A percentile compares a stretch with the other conserved stretches of the same genome.
phyloP scores from a whole-genome alignment of 1,284 basidiomycete species.

The Caloboletus firmus region DNA sequence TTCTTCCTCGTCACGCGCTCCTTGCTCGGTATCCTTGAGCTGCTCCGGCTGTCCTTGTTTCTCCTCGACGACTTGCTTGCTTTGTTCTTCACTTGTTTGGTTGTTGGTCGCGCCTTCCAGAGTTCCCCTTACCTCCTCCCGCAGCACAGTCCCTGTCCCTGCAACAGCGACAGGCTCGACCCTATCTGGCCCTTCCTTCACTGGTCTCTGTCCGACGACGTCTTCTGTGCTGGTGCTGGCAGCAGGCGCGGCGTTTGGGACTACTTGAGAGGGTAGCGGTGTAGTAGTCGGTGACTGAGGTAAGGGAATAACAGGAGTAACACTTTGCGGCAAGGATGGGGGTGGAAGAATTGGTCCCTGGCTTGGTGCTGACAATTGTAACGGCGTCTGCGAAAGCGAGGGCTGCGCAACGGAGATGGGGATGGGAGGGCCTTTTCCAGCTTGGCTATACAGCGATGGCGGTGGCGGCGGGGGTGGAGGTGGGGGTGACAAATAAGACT shows the following conservation, averaged over 20 bases:
- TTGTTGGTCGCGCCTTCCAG: neutral
- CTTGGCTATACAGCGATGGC: slow-evolving; percentile 9
- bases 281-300: neutral
- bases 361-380: neutral
- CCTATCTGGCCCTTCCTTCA: slow-evolving; percentile 2
- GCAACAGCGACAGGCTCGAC: neutral
- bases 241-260: neutral
- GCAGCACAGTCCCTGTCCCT: neutral
- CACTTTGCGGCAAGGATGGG: neutral
- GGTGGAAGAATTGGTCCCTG: slow-evolving; percentile 5
- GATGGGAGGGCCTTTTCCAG: neutral
- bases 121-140: neutral
- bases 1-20: slow-evolving; percentile 14
- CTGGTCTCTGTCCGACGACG: neutral
- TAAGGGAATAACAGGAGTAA: neutral
- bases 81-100: neutral
- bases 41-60: neutral
- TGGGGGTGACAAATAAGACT: slow-evolving; percentile 17
- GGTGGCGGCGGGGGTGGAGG: slow-evolving; percentile 22
- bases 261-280: neutral
- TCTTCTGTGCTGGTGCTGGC: neutral
- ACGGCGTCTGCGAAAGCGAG: slow-evolving; percentile 1
- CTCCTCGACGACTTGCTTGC: neutral
- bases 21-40: slow-evolving; percentile 1
- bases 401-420: slow-evolving; percentile 4